Base-by-base conservation (phyloP, 2,329 filamentous ascomycete genomes). In the Geosmithia putterillii region DNA sequence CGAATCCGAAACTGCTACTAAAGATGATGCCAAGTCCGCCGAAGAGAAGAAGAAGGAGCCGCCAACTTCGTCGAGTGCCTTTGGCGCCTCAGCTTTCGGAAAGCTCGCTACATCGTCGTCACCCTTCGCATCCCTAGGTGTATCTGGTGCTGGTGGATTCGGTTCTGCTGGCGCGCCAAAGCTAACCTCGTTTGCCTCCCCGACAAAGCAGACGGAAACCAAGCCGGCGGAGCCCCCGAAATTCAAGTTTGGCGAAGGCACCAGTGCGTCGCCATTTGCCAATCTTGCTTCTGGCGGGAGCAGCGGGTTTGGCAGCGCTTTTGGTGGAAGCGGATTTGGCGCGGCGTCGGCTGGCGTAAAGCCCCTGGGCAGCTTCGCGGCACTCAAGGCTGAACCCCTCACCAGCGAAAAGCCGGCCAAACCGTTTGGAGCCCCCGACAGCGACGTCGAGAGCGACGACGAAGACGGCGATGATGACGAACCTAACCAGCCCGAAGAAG, bases 371-470 rank as follows among this genome's bases (percentile, higher is more conserved):
- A 83, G 74, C 51, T 95, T 94, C 61, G 86, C 80, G 37, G 79
- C 80, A 39, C 71, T 79, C 19, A 75, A 72, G 42, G 63, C 43
- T 17, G 61, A 59, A 37, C 45, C 62, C 12, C 61, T 73, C 35
- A 71, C 68, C 54, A 75, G 67, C 45, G 70, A 71, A 46, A 85
- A 84, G 58, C 70, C 77, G 14, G 70, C 73, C 3, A 86, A 77
- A 60, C 74, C 86, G 0, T 92, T 95, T 57, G 87, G 87, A 25
- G 83, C 86, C 12, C 76, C 85, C 2, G 79, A 80, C 35, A 82
- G 76, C 46, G 79, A 81, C 41, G 71, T 66, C 3, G 76, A 78
- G 36, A 73, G 71, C 3, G 64, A 49, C 5, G 59, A 59, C 1
- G 62, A 60, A 2, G 60, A 59, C 7, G 61, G 60, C 2, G 60